Conservation (phyloP, 2,329 filamentous ascomycete genomes). For the Penicillium frequentans region DNA sequence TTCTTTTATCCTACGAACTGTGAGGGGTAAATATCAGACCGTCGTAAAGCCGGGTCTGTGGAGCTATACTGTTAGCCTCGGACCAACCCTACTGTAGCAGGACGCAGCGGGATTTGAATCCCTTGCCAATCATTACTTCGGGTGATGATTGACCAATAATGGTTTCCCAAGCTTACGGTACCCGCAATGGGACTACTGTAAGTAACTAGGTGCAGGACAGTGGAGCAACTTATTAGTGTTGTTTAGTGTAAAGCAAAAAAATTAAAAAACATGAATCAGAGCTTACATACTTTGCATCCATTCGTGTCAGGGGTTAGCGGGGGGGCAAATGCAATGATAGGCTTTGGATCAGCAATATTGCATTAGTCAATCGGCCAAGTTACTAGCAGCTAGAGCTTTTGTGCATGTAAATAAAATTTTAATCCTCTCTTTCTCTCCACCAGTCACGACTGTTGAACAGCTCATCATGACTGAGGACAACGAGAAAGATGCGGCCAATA, state of each 20-base stretch:
- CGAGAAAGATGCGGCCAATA: too few species aligned
- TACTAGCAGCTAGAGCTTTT: too few species aligned
- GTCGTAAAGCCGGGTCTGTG: too few species aligned
- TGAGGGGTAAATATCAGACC: neutral
- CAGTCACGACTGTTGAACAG: too few species aligned
- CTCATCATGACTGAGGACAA: too few species aligned
- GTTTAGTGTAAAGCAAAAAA: neutral
- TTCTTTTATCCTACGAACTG: neutral
- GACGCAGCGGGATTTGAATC: neutral
- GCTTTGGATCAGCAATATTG: too few species aligned
- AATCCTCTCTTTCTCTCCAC: too few species aligned
- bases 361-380: too few species aligned
- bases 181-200: neutral
- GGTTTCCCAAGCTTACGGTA: neutral
- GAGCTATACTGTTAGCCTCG: neutral
- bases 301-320: too few species aligned
- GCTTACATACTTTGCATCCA: neutral
- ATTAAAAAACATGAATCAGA: slow-evolving; percentile 4
- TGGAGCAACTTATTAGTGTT: neutral
- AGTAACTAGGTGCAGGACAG: neutral
- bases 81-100: neutral
- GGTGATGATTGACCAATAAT: neutral
- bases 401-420: too few species aligned
- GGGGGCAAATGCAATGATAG: too few species aligned
- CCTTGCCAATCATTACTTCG: neutral